Percentiles rank a stretch among this genome's conserved stretches.
phyloP scores from a whole-genome alignment of 139 green algal species.

The Chlamydomonas urium region DNA sequence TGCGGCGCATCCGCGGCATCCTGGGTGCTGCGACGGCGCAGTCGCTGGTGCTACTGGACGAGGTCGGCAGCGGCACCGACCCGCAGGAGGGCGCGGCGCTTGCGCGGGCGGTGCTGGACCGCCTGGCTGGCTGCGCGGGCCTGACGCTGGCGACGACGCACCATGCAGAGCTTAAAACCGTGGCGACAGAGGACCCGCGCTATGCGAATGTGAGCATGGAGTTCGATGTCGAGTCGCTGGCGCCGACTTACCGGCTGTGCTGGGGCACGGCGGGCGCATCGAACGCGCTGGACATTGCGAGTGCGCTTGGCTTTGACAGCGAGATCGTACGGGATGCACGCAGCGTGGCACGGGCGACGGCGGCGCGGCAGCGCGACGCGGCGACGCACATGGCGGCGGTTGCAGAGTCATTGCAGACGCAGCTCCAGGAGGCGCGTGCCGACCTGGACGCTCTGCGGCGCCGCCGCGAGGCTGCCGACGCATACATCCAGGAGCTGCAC shows the following conservation, averaged over 20 bases:
- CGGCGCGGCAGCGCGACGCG: not conserved
- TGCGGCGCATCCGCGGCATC: slow-evolving; percentile 49
- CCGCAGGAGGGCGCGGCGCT: slow-evolving; percentile 88
- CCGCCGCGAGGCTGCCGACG: not conserved
- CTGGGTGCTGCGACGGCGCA: slow-evolving; percentile 35
- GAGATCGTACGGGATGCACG: slow-evolving; percentile 2
- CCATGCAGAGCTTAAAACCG: slow-evolving; percentile 52
- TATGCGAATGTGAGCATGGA: slow-evolving; percentile 81
- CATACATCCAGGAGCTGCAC: not conserved
- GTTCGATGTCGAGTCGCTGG: slow-evolving; percentile 75
- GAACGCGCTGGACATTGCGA: slow-evolving; percentile 68
- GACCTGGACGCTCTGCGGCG: slow-evolving; percentile 4
- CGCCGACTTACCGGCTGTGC: slow-evolving; percentile 78
- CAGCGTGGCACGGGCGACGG: not conserved
- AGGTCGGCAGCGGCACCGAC: slow-evolving; percentile 75
- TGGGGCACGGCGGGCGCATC: slow-evolving; percentile 78
- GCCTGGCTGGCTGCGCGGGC: slow-evolving; percentile 39
- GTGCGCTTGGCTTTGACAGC: slow-evolving; percentile 20
- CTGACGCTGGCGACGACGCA: slow-evolving; percentile 86
- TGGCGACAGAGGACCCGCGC: slow-evolving; percentile 22
- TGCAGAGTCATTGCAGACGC: not conserved
- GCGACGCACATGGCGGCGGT: slow-evolving; percentile 8
- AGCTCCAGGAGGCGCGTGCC: slow-evolving; percentile 2
- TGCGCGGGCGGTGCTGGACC: slow-evolving; percentile 74
- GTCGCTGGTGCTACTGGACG: slow-evolving; percentile 80